Evolutionary conservation across 345 rosid genomes (phyloP), one percentile per base, ranked within the genome.

Genomic region (Kandelia obovata): DNA sequence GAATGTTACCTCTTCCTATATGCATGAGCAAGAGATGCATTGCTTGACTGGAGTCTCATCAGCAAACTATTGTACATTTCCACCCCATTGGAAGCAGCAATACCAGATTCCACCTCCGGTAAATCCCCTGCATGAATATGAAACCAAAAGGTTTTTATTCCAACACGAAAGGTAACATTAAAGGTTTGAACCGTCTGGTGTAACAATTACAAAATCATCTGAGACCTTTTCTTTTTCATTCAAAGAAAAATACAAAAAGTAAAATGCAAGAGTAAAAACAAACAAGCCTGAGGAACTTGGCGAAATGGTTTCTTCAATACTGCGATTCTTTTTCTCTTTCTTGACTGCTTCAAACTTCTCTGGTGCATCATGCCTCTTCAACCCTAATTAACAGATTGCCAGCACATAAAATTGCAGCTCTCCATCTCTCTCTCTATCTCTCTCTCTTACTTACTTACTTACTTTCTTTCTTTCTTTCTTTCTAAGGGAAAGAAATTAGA

Each of bases 1-100:
- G 49, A 53, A 30, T n/a, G 47, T 71, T 77, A 91, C 94, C 94
- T 85, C 76, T 76, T 82, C 77, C 74, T 66, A 67, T 71, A 82
- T 52, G 77, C 82, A 80, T 81, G 75, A 5, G 83, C 82, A 69
- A 80, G 66, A 78, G 80, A 69, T 66, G 76, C 79, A 77, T 83
- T 72, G 19, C 80, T 69, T 5, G 89, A 82, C 66, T 80, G 77
- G n/a, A 90, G 82, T 65, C 81, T 81, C 68, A 53, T 75, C 56
- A 87, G 61, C 78, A 88, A 76, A 68, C 66, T 77, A 53, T 88
- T 76, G 63, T 87, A 88, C 4, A 62, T 34, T 1, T 88, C 79
- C 2, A 83, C 78, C 71, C 87, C 86, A 63, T 77, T 83, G 71
- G 77, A 35, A 35, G 64, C 81, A 43, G 32, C 70, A 59, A 66